These are phyloP conservation scores for Entomortierella parvispora DNA, from an alignment of 192 early-diverging fungal species.

Conservation along the genomic window DNA sequence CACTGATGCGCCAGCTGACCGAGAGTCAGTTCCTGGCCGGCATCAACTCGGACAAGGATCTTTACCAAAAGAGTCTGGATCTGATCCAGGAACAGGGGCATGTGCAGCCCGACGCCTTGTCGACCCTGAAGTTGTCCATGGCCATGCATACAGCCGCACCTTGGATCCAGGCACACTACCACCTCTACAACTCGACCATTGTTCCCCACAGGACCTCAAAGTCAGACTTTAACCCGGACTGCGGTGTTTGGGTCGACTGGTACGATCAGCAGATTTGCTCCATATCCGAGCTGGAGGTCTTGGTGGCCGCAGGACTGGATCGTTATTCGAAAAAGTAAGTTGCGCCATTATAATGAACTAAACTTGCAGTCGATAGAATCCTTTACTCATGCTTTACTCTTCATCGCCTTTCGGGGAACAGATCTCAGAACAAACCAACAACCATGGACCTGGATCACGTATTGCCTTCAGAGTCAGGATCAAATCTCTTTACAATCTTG, in stretches of 20 bases:
- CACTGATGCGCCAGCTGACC: slow-evolving; percentile 67
- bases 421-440: slow-evolving; percentile 18
- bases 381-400: not conserved
- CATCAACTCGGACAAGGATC: slow-evolving; percentile 47
- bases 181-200: slow-evolving; percentile 80
- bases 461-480: not conserved
- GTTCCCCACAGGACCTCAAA: slow-evolving; percentile 57
- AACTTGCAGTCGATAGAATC: not conserved
- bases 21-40: slow-evolving; percentile 31
- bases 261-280: slow-evolving; percentile 77
- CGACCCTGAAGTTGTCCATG: slow-evolving; percentile 77
- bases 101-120: slow-evolving; percentile 50
- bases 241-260: slow-evolving; percentile 76
- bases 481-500: slow-evolving; percentile 62
- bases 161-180: slow-evolving; percentile 84
- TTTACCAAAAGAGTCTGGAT: slow-evolving; percentile 60
- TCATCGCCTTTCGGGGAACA: too few species aligned
- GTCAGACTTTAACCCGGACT: slow-evolving; percentile 55
- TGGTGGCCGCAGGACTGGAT: slow-evolving; percentile 44
- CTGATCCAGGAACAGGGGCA: slow-evolving; percentile 62
- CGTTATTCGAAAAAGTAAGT: slow-evolving; percentile 6
- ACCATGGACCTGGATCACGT: slow-evolving; percentile 49
- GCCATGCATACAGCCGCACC: slow-evolving; percentile 79
- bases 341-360: not conserved
- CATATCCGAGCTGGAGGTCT: slow-evolving; percentile 47